Evolutionary conservation across 1,284 basidiomycete species (phyloP).

Genomic region (Gymnopus androsaceus): DNA sequence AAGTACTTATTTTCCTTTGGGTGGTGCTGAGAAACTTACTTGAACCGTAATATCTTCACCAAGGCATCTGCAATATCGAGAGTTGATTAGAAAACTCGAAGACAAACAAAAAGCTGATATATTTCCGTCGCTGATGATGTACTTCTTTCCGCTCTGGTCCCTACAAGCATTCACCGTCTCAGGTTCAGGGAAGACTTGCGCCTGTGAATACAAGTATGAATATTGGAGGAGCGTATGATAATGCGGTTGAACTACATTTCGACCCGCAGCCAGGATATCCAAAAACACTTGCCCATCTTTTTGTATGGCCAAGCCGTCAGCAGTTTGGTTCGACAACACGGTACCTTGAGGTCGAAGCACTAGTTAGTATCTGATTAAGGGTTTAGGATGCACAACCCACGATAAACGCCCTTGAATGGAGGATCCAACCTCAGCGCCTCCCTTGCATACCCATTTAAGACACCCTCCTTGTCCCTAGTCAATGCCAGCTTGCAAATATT

Average conservation of each 20-base stretch:
- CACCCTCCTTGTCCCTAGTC: conserved; percentile 33
- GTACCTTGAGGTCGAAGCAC: conserved; percentile 37
- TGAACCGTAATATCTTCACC: conserved; percentile 59
- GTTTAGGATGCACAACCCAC: conserved; percentile 43
- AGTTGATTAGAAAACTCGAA: conserved; percentile 1
- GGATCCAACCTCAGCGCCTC: conserved; percentile 66
- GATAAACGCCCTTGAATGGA: conserved; percentile 51
- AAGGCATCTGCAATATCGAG: conserved; percentile 41
- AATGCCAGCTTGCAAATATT: conserved; percentile 40
- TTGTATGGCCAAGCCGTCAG: conserved; percentile 45
- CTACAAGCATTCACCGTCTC: conserved; percentile 37
- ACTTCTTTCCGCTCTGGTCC: conserved; percentile 43
- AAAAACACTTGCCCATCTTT: conserved; percentile 59
- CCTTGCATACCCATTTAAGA: conserved; percentile 56
- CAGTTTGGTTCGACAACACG: conserved; percentile 42
- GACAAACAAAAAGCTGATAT: conserved; percentile 41
- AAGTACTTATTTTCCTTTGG: no score
- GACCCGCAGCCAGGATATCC: conserved; percentile 56
- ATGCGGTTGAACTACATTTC: conserved; percentile 46
- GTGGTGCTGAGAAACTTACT: no score
- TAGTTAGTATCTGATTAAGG: background rate
- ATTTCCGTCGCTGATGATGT: conserved; percentile 55
- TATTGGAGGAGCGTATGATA: conserved; percentile 3
- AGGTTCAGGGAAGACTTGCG: conserved; percentile 52
- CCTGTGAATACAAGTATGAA: conserved; percentile 32